Evolutionary conservation across 352 stramenopile genomes (phyloP), one percentile per base, ranked within the genome.

Genomic region (Globisporangium cederbergense): DNA sequence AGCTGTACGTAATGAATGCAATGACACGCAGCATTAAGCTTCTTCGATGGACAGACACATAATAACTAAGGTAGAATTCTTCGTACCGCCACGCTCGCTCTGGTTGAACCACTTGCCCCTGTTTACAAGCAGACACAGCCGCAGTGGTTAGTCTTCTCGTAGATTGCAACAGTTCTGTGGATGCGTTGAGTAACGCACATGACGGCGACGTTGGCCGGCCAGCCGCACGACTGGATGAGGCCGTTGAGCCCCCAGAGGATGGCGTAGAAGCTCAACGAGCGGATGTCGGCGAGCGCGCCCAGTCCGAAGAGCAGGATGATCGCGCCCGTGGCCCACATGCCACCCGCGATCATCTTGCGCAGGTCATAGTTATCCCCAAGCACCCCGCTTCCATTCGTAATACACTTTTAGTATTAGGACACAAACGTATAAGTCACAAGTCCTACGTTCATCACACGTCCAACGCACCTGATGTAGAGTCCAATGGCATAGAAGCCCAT

Each of bases 21-120:
- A 55, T 20, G 0, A 43, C 7, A 58, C 30, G 46, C 3, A 60
- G 36, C 34, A 56, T 25, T 56, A 10, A 42, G 47, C 18, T 42
- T 42, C 38, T 59, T 20, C 64, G 40, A 38, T n/a, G 66, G 58
- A 38, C 7, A 34, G 43, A 22, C 25, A 46, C 42, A 30, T 25
- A 22, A 1, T 2, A 25, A 6, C 20, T 3, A 8, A 20, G 55
- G 7, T n/a, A 20, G 9, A 18, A 4, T 10, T 5, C 18, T 28
- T 30, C 60, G 30, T 63, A 79, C 74, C 75, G 6, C 89, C 86
- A 11, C 88, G 85, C 58, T 96, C 89, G 47, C 70, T 64, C 56
- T 81, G 74, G 53, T 78, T 66, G 51, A 96, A 97, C 97, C 97
- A 99, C 73, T 97, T 98, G 60, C 95, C 95, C 93, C 97, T 98